Evolutionary conservation across 371 early-diverging fungal genomes (phyloP), one percentile per base, ranked within the genome.

Genomic region (Rhizopus delemar): DNA sequence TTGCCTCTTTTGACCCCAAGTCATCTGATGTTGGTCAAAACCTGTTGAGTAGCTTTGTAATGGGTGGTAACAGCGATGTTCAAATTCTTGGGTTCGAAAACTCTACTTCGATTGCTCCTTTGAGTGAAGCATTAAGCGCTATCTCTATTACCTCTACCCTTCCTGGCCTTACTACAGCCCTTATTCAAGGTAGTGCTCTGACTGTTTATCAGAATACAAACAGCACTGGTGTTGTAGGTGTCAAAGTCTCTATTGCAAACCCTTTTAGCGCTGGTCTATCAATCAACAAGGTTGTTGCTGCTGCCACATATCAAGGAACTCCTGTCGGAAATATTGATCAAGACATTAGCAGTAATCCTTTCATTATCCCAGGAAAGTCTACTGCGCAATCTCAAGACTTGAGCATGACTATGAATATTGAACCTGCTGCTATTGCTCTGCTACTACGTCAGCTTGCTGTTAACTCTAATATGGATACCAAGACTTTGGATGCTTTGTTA

Each of bases 251-350:
- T 3, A 74, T 83, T 60, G 75, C 77, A 62, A 80, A 85, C 45
- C 86, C 86, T 22, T 85, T 85, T 65, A 68, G 73, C 22, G 79
- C 84, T 53, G 69, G 74, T 6, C 63, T 85, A 59, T 62, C 57
- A 13, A 83, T 85, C 45, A 62, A 80, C 51, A 75, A 73, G 53
- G 79, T 85, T 41, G 62, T 71, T 12, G 73, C 82, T 46, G 54
- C 68, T 43, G 78, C 78, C 34, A 78, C 80, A 8, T 81, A 75
- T 65, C 59, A 70, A 28, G 83, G 78, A 15, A 70, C 77, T 59
- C 65, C 79, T 12, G 69, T 85, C 11, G 86, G 86, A 15, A 77
- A 76, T 36, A 83, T 85, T 33, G 59, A 75, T 22, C 72, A 79
- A 45, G 81, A 81, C 33, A 62, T 81, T 39, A 66, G 73, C 55